Evolutionary conservation across 768 basidiomycete genomes (phyloP), one percentile per base, ranked within the genome.

Genomic region (Tricholoma sp.): DNA sequence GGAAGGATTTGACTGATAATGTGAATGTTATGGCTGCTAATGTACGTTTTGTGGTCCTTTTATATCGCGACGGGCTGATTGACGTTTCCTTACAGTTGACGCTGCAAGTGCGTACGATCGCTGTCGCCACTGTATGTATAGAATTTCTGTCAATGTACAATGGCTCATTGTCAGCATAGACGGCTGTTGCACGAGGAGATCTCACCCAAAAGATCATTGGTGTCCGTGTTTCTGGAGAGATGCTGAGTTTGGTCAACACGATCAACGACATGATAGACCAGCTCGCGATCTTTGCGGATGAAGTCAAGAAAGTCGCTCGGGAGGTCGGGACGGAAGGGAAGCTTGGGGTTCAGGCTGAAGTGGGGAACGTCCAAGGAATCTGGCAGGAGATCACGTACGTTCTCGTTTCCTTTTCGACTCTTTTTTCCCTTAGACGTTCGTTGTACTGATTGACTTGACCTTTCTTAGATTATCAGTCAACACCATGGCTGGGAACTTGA

Each of bases 401-500:
- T n/a, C n/a, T 91, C 81, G 18, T 41, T 41, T 8, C 2, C 0
- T 4, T n/a, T 41, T 6, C 3, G 2, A 6, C 2, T 27, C 24
- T 27, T 5, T 27, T n/a, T n/a, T n/a, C n/a, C 16, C n/a, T n/a
- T n/a, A n/a, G n/a, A n/a, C n/a, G 39, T n/a, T n/a, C n/a, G n/a
- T n/a, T 41, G n/a, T 5, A n/a, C n/a, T 18, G n/a, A 41, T n/a
- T 8, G 39, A 41, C 19, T 49, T 34, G 5, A 49, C n/a, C 35
- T 6, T 37, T 7, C 22, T 24, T 29, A 95, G 94, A 14, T 82
- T 92, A 65, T 94, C 94, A 54, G 96, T 98, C 62, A 99, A 99
- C 70, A 96, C 91, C 10, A 98, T 98, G 96, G 96, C 93, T 3
- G 86, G 87, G 37, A 95, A 94, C 69, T 77, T 95, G 75, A 95